Evolutionary conservation across 2,329 filamentous ascomycete genomes (phyloP).

Genomic region (Aspergillus hortae): DNA sequence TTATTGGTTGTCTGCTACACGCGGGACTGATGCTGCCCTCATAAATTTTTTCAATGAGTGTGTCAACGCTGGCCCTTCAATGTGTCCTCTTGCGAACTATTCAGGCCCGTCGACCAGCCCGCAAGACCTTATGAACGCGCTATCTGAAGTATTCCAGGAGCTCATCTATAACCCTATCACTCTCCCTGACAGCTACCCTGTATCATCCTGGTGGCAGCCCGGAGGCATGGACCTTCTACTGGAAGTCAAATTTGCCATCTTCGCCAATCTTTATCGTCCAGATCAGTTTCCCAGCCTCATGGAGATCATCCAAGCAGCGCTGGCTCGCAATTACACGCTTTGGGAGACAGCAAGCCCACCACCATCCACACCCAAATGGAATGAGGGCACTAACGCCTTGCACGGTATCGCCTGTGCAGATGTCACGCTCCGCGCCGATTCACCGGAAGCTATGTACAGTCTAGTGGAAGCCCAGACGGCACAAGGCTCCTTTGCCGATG

Average conservation of each 20-base stretch:
- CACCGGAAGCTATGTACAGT: conserved; percentile 2
- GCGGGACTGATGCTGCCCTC: not conserved
- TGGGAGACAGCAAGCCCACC: not conserved
- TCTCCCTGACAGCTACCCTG: not conserved
- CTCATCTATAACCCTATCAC: not conserved
- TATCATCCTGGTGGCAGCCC: not conserved
- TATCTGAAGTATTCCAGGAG: conserved; percentile 1
- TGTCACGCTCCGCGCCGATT: not conserved
- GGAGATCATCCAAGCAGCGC: not conserved
- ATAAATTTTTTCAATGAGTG: conserved; percentile 2
- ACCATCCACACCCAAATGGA: not conserved
- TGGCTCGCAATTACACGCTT: not conserved
- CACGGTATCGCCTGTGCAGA: conserved; percentile 5
- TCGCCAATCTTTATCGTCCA: conserved; percentile 3
- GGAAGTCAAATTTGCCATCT: not conserved
- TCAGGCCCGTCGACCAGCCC: not conserved
- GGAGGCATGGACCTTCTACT: not conserved
- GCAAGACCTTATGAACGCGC: not conserved
- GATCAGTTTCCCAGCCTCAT: not conserved
- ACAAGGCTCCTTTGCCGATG: conserved; percentile 1
- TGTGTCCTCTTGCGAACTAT: conserved; percentile 1
- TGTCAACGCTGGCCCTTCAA: not conserved
- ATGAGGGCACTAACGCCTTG: not conserved
- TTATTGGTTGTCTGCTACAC: not conserved
- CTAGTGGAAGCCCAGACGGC: not conserved